These are phyloP conservation scores for Porogramme epimiltina DNA, from an alignment of 1,284 basidiomycete genomes.

Conservation along the genomic window DNA sequence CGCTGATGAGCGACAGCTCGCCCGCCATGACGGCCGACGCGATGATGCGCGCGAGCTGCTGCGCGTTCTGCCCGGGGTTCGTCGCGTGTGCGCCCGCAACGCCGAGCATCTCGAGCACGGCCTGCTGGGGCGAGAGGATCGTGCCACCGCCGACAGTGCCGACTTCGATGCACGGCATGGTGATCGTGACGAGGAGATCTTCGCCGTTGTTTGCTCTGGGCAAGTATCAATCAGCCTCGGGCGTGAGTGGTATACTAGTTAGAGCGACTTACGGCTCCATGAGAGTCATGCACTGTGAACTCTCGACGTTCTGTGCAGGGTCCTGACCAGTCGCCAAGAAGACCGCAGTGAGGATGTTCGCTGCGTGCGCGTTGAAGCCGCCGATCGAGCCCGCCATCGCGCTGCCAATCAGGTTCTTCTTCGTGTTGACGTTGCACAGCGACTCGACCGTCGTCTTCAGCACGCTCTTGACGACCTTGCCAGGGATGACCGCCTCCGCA, in stretches of 20 bases:
- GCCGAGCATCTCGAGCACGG: slow-evolving; percentile 93
- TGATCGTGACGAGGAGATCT: slow-evolving; percentile 89
- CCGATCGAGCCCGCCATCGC: slow-evolving; percentile 98
- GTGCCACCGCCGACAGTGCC: slow-evolving; percentile 98
- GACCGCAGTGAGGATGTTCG: slow-evolving; percentile 96
- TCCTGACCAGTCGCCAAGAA: slow-evolving; percentile 98
- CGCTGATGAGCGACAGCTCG: slow-evolving; percentile 86
- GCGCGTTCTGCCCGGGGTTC: slow-evolving; percentile 85
- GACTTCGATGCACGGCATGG: slow-evolving; percentile 96
- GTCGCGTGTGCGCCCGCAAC: slow-evolving; percentile 85
- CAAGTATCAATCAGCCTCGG: slow-evolving; percentile 3
- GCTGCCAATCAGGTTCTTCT: slow-evolving; percentile 98
- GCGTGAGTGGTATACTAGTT: neutral
- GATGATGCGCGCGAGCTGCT: slow-evolving; percentile 85
- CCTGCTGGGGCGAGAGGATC: slow-evolving; percentile 83
- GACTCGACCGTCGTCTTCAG: slow-evolving; percentile 95
- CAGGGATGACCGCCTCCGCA: slow-evolving; percentile 93
- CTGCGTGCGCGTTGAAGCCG: slow-evolving; percentile 98
- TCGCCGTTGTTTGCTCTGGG: slow-evolving; percentile 82
- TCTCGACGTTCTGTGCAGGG: slow-evolving; percentile 98
- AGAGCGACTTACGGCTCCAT: slow-evolving; percentile 89
- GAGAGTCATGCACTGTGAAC: slow-evolving; percentile 96
- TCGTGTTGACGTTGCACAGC: slow-evolving; percentile 90
- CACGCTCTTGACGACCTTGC: slow-evolving; percentile 85
- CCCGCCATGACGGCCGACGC: slow-evolving; percentile 93